Evolutionary conservation across 2,329 filamentous ascomycete genomes (phyloP), one percentile per base, ranked within the genome.

Genomic region (Myriosclerotinia curreyana): DNA sequence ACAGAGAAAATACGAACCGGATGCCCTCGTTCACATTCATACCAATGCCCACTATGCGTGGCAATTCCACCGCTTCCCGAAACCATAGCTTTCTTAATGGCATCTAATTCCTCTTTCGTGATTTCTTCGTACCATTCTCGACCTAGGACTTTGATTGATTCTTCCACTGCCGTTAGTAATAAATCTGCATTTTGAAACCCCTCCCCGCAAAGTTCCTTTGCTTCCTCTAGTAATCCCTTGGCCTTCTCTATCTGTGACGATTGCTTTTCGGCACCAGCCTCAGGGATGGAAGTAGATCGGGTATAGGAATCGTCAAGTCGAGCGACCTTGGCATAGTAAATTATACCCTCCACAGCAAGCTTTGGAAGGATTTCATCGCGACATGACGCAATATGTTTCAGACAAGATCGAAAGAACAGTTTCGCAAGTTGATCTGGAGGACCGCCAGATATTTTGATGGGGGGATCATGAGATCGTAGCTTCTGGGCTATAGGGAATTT

Each of bases 41-140:
- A 88, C 86, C 85, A 88, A 66, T 86, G 83, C 0, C 86, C 86
- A 0, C 80, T 76, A 53, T 79, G 75, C 0, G 75, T 77, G 0
- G 74, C 71, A 22, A 79, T 78, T 0, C 78, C 79, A 0, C 65
- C 44, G 0, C 71, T 67, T 9, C 81, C 81, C 0, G 68, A 75
- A 5, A 79, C 74, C 80, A 83, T 83, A 1, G 80, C 80, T 1
- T 67, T 60, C 53, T 80, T 80, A 65, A 83, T 79, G 2, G 77
- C 75, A 0, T 71, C 71, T 9, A 80, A 52, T 67, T 82, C 80
- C 20, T 79, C 76, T 0, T 72, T 64, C 0, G 78, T 79, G 1
- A 81, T 75, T 1, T 72, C 66, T 36, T 78, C 75, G 61, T 81
- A 80, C 67, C 74, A 75, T 11, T 75, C 69, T 36, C 69, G 70